A percentile compares a stretch with the other conserved stretches of the same genome.
These are phyloP conservation scores for Eremochloa ophiuroides DNA, from an alignment of 176 grass and related monocot species.

Conservation along the genomic window DNA sequence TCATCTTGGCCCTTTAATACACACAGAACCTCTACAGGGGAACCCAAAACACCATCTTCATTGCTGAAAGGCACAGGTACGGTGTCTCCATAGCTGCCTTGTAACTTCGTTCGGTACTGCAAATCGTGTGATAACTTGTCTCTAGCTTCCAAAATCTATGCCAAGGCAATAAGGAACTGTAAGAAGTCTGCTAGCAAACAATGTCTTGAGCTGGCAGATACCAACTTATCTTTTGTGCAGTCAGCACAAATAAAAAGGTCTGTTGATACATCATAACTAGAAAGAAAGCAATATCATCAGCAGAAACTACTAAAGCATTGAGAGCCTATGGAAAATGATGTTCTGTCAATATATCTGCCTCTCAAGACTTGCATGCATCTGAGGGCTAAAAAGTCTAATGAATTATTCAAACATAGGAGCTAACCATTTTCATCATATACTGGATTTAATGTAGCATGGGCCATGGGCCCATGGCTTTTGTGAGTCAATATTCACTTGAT, in stretches of 20 bases:
- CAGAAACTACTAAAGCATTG: background rate
- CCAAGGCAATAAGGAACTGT: slow-evolving; percentile 15
- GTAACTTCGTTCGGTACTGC: slow-evolving; percentile 35
- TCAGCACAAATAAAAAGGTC: background rate
- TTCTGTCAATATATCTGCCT: background rate
- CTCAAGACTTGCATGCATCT: background rate
- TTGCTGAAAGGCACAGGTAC: slow-evolving; percentile 12
- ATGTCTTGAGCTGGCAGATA: background rate
- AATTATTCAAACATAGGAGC: background rate
- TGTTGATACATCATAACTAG: background rate
- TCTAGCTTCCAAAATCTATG: slow-evolving; percentile 67
- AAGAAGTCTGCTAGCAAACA: slow-evolving; percentile 24
- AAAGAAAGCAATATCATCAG: slow-evolving; percentile 19
- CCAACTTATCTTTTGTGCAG: background rate
- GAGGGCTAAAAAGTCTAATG: background rate
- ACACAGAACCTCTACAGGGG: background rate
- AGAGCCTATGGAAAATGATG: background rate
- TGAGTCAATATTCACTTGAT: slow-evolving; percentile 14
- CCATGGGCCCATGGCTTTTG: background rate
- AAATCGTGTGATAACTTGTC: slow-evolving; percentile 39
- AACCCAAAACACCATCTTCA: slow-evolving; percentile 5
- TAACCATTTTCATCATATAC: background rate
- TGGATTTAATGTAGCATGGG: background rate
- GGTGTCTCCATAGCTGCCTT: slow-evolving; percentile 23
- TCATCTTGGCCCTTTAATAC: slow-evolving; percentile 28